Percentiles rank a stretch among this genome's conserved stretches.
phyloP scores from a whole-genome alignment of 805 yeast genomes.

The Maudiozyma barnettii region DNA sequence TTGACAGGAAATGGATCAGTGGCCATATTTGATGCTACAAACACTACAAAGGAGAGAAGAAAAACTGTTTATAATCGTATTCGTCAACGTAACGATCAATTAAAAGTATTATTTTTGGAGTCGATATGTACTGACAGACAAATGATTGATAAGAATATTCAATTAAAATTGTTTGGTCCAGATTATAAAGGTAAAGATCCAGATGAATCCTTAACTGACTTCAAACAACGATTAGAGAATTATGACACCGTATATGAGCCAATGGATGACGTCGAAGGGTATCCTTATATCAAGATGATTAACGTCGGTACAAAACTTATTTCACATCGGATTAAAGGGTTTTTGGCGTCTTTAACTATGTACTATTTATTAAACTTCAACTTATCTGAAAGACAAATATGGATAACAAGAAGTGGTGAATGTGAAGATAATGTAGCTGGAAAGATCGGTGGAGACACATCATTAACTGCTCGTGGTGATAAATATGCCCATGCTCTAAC shows the following conservation, averaged over 20 bases:
- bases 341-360: constrained; percentile 85
- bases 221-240: constrained; percentile 67
- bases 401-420: constrained; percentile 95
- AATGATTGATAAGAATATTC: constrained; percentile 73
- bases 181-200: constrained; percentile 85
- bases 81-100: constrained; percentile 44
- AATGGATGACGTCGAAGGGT: constrained; percentile 63
- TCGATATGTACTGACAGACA: constrained; percentile 75
- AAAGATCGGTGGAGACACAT: constrained; percentile 85
- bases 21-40: constrained; percentile 84
- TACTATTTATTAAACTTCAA: constrained; percentile 86
- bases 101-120: constrained; percentile 78
- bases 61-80: constrained; percentile 47
- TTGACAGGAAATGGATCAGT: constrained; percentile 78
- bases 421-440: constrained; percentile 77
- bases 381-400: constrained; percentile 78
- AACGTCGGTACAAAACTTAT: constrained; percentile 93
- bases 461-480: constrained; percentile 66
- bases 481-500: constrained; percentile 66
- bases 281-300: constrained; percentile 89
- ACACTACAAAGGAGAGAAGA: constrained; percentile 61
- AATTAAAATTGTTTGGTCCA: constrained; percentile 84
- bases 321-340: constrained; percentile 79
- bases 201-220: constrained; percentile 70
- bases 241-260: constrained; percentile 88